These are phyloP conservation scores for Pisolithus orientalis DNA, from an alignment of 768 basidiomycete species.

Conservation along the genomic window DNA sequence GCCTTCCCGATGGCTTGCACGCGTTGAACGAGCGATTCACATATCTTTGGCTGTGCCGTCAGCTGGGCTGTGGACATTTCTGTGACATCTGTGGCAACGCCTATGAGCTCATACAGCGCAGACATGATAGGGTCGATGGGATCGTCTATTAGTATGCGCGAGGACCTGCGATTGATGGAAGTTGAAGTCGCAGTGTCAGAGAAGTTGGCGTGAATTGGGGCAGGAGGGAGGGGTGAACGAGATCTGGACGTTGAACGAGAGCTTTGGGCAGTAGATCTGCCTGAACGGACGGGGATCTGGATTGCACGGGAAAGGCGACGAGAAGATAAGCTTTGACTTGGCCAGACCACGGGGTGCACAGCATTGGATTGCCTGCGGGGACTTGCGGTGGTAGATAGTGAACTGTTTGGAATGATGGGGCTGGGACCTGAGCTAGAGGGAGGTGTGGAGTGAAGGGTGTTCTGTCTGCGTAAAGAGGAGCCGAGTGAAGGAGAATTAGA, in stretches of 20 bases:
- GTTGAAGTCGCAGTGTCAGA: constrained; percentile 42
- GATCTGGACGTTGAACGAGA: constrained; percentile 95
- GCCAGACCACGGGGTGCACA: constrained; percentile 49
- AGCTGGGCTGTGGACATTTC: constrained; percentile 88
- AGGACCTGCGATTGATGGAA: constrained; percentile 63
- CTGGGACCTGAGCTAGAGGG: constrained; percentile 55
- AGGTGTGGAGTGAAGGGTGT: constrained; percentile 51
- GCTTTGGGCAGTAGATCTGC: constrained; percentile 63
- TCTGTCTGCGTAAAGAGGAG: constrained; percentile 64
- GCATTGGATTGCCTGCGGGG: constrained; percentile 57
- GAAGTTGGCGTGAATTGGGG: constrained; percentile 59
- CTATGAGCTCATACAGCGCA: constrained; percentile 86
- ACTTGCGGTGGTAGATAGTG: constrained; percentile 58
- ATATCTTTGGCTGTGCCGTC: constrained; percentile 77
- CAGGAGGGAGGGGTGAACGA: constrained; percentile 80
- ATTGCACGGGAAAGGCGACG: constrained; percentile 83
- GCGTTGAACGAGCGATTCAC: constrained; percentile 81
- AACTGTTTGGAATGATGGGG: constrained; percentile 52
- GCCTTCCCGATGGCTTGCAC: constrained; percentile 89
- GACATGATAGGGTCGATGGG: constrained; percentile 87
- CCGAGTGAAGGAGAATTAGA: constrained; percentile 56
- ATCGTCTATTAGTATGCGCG: constrained; percentile 78
- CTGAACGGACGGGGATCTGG: constrained; percentile 62
- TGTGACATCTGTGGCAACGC: constrained; percentile 86
- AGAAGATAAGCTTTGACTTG: constrained; percentile 49